These are phyloP conservation scores for Trypanosomatidae sp. DNA, from an alignment of 208 protist species.

Conservation along the genomic window DNA sequence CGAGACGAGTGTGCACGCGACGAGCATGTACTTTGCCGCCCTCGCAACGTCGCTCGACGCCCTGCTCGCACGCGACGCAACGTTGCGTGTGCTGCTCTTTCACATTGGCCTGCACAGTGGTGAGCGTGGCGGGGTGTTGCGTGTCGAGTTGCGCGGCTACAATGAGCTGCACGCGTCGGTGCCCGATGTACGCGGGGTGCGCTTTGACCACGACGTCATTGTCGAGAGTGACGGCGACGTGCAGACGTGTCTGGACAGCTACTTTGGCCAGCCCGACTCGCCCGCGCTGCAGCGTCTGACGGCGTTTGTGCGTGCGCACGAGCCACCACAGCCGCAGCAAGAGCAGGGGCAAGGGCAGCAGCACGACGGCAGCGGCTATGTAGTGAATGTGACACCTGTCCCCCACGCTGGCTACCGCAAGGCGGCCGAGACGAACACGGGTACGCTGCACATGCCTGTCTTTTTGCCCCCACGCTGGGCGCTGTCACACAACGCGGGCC, in stretches of 20 bases:
- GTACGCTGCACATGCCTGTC: slow-evolving; percentile 13
- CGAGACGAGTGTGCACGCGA: slow-evolving; percentile 18
- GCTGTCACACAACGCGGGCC: slow-evolving; percentile 39
- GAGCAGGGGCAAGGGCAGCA: too few relatives aligned
- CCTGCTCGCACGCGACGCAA: slow-evolving; percentile 4
- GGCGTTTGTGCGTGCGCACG: slow-evolving; percentile 6
- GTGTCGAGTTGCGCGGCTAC: slow-evolving; percentile 40
- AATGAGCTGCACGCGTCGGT: slow-evolving; percentile 40
- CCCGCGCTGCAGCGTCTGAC: slow-evolving; percentile 12
- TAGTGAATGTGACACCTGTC: background rate
- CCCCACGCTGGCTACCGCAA: background rate
- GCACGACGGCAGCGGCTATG: background rate
- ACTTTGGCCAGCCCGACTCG: slow-evolving; percentile 16
- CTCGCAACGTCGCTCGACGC: slow-evolving; percentile 14
- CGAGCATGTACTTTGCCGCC: slow-evolving; percentile 21
- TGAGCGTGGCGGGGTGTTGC: slow-evolving; percentile 26
- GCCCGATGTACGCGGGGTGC: slow-evolving; percentile 20
- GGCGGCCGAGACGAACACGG: background rate
- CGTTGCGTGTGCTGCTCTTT: slow-evolving; percentile 22
- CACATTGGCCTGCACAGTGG: slow-evolving; percentile 36
- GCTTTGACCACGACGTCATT: slow-evolving; percentile 39
- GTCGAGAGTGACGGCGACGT: slow-evolving; percentile 9
- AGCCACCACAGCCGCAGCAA: too few relatives aligned
- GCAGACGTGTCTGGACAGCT: slow-evolving; percentile 15
- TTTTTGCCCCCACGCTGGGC: slow-evolving; percentile 21